Evolutionary conservation across 73 alveolate species (phyloP).

Genomic region (Urostyla sp.): DNA sequence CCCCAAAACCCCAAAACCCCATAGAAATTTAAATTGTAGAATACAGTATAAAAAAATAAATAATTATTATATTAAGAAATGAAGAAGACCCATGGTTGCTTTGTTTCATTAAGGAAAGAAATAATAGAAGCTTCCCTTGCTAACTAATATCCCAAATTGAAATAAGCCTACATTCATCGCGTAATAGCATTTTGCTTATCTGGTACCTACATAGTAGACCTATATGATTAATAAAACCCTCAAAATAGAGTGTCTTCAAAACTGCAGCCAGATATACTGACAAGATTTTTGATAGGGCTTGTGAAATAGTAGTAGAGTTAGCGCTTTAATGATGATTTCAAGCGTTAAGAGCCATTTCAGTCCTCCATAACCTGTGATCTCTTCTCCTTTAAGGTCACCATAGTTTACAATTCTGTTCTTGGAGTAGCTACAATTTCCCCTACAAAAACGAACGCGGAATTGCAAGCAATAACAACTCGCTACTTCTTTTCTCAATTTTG

Average conservation of each 20-base stretch:
- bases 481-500: conserved; percentile 48
- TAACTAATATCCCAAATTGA: conserved; percentile 4
- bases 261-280: conserved; percentile 41
- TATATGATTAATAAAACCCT: background rate
- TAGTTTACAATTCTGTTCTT: conserved; percentile 31
- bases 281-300: conserved; percentile 15
- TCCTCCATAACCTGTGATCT: conserved; percentile 8
- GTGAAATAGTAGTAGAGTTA: conserved; percentile 9
- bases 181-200: conserved; percentile 30
- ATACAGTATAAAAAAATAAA: background rate
- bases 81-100: conserved; percentile 55
- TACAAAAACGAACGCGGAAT: background rate
- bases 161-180: conserved; percentile 23
- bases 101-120: conserved; percentile 38
- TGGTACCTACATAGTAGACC: conserved; percentile 53
- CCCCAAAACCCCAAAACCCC: conserved; percentile 9
- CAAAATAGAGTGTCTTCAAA: background rate
- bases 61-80: background rate
- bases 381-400: conserved; percentile 15
- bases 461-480: conserved; percentile 27
- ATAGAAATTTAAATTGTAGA: too few relatives aligned
- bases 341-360: conserved; percentile 7
- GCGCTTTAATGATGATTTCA: conserved; percentile 15
- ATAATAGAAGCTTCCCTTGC: conserved; percentile 30
- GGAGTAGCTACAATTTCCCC: conserved; percentile 49